Evolutionary conservation across 345 rosid species (phyloP).

Genomic region (Rhodomyrtus tomentosa): DNA sequence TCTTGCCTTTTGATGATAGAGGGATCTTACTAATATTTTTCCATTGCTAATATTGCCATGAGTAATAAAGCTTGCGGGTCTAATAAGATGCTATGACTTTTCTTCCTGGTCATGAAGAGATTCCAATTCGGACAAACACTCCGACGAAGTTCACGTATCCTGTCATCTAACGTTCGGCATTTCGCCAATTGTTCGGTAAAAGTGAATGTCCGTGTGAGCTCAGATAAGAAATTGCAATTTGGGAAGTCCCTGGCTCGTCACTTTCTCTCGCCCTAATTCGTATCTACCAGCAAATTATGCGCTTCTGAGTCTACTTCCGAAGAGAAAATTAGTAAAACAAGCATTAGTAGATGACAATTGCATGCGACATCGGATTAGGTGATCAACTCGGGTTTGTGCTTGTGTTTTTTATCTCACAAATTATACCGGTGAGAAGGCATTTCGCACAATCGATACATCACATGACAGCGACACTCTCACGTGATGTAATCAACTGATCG

Average conservation of each 20-base stretch:
- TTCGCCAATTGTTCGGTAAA: no score
- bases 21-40: neutral
- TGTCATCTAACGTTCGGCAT: no score
- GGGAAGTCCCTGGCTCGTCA: neutral
- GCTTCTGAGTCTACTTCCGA: no score
- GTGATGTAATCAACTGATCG: neutral
- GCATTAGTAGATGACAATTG: neutral
- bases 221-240: neutral
- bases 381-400: neutral
- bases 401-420: no score
- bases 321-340: no score
- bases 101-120: neutral
- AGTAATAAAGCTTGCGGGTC: neutral
- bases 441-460: neutral
- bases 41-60: neutral
- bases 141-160: neutral
- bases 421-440: neutral
- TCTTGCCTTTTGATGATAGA: neutral
- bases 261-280: neutral
- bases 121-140: neutral
- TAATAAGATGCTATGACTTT: neutral
- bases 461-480: fast-evolving
- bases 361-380: neutral
- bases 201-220: no score
- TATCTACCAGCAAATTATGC: neutral